These are phyloP conservation scores for Entomortierella beljakovae DNA, from an alignment of 192 early-diverging fungal genomes.

Conservation along the genomic window DNA sequence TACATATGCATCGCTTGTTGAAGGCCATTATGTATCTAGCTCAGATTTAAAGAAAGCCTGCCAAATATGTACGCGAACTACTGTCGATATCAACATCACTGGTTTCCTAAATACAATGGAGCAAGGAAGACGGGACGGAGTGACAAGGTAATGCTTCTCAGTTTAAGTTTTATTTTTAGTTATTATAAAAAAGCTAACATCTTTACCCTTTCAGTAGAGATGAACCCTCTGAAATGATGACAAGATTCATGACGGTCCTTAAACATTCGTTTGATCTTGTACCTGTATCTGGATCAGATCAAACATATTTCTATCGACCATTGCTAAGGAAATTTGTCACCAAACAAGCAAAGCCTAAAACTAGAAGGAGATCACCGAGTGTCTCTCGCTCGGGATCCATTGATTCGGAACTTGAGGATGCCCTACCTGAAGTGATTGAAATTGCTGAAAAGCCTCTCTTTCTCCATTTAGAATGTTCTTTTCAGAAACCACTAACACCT, in stretches of 20 bases:
- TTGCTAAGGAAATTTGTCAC: slow-evolving; percentile 43
- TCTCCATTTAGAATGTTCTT: slow-evolving; percentile 73
- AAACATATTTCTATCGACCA: slow-evolving; percentile 76
- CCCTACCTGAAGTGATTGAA: slow-evolving; percentile 59
- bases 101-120: slow-evolving; percentile 67
- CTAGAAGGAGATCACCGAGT: slow-evolving; percentile 51
- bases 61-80: slow-evolving; percentile 59
- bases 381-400: slow-evolving; percentile 43
- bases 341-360: slow-evolving; percentile 43
- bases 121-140: slow-evolving; percentile 35
- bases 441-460: slow-evolving; percentile 80
- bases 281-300: slow-evolving; percentile 38
- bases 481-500: slow-evolving; percentile 60
- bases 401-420: slow-evolving; percentile 53
- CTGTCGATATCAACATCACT: slow-evolving; percentile 68
- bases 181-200: too few species aligned
- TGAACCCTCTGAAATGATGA: slow-evolving; percentile 50
- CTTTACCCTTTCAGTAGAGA: slow-evolving; percentile 29
- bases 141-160: slow-evolving; percentile 32
- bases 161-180: too few species aligned
- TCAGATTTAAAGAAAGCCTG: slow-evolving; percentile 61
- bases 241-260: slow-evolving; percentile 67
- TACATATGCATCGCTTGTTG: slow-evolving; percentile 63
- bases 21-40: slow-evolving; percentile 57
- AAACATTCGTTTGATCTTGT: slow-evolving; percentile 73